phyloP scores from a whole-genome alignment of 306 rosid species.

The Canavalia ensiformis region DNA sequence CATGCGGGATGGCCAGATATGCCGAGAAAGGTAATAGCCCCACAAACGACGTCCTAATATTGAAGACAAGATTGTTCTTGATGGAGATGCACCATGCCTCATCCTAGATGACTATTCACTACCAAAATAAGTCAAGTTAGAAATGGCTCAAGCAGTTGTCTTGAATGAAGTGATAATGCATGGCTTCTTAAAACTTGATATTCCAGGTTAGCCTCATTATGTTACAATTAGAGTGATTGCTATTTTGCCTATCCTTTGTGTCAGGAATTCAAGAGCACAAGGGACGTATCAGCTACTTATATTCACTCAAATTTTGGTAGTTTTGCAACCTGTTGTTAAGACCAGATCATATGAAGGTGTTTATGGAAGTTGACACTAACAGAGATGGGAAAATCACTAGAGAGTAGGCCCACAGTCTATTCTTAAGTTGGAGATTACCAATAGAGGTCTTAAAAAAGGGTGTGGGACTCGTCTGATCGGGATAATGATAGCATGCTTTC shows the following conservation, averaged over 20 bases:
- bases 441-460: constrained; percentile 94
- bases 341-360: constrained; percentile 65
- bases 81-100: constrained; percentile 79
- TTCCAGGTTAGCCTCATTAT: constrained; percentile 97
- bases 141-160: constrained; percentile 51
- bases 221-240: constrained; percentile 87
- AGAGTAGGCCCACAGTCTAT: constrained; percentile 92
- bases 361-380: constrained; percentile 90
- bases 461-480: constrained; percentile 97
- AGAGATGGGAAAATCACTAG: constrained; percentile 96
- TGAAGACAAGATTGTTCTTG: constrained; percentile 81
- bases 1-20: constrained; percentile 83
- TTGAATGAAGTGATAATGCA: constrained; percentile 60
- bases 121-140: constrained; percentile 55
- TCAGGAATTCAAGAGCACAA: constrained; percentile 91
- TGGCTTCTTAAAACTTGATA: constrained; percentile 80
- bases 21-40: constrained; percentile 68
- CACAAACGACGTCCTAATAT: constrained; percentile 66
- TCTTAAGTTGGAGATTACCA: constrained; percentile 96
- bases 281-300: constrained; percentile 91
- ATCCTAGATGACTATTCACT: constrained; percentile 77
- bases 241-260: constrained; percentile 86
- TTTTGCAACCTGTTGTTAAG: constrained; percentile 60
- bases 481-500: constrained; percentile 99
- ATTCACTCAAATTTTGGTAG: constrained; percentile 84